A percentile compares a stretch with the other conserved stretches of the same genome.
phyloP scores from a whole-genome alignment of 148 eudicot genomes.

The Oxyria digyna region DNA sequence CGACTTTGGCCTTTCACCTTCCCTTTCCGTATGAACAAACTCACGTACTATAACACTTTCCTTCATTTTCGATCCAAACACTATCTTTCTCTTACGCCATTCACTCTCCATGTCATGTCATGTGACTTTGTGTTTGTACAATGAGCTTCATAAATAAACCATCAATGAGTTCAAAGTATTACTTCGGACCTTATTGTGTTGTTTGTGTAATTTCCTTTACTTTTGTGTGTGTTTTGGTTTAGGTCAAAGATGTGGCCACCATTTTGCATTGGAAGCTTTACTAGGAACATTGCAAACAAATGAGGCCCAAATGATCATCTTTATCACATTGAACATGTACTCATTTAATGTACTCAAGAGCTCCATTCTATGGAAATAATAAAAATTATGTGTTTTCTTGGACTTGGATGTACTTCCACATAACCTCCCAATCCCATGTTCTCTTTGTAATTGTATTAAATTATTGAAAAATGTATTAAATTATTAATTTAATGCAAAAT shows the following conservation, averaged over 20 bases:
- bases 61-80: neutral
- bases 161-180: neutral
- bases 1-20: slow-evolving; percentile 62
- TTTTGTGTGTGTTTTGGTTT: neutral
- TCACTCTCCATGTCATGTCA: neutral
- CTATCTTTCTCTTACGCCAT: neutral
- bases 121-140: slow-evolving; percentile 1
- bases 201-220: neutral
- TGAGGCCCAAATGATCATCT: slow-evolving; percentile 5
- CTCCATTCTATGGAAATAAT: neutral
- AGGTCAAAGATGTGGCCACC: slow-evolving; percentile 10
- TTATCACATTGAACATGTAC: neutral
- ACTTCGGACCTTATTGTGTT: neutral
- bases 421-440: neutral
- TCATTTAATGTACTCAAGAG: neutral
- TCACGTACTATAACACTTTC: slow-evolving; percentile 1
- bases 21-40: slow-evolving; percentile 70
- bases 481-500: too few relatives aligned
- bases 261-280: slow-evolving; percentile 8
- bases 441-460: neutral
- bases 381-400: neutral
- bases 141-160: neutral
- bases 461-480: too few relatives aligned
- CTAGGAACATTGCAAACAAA: slow-evolving; percentile 2
- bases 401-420: neutral